A percentile compares a stretch with the other conserved stretches of the same genome.
These are phyloP conservation scores for Wolfiporia cocos DNA, from an alignment of 1,284 basidiomycete genomes.

Conservation along the genomic window DNA sequence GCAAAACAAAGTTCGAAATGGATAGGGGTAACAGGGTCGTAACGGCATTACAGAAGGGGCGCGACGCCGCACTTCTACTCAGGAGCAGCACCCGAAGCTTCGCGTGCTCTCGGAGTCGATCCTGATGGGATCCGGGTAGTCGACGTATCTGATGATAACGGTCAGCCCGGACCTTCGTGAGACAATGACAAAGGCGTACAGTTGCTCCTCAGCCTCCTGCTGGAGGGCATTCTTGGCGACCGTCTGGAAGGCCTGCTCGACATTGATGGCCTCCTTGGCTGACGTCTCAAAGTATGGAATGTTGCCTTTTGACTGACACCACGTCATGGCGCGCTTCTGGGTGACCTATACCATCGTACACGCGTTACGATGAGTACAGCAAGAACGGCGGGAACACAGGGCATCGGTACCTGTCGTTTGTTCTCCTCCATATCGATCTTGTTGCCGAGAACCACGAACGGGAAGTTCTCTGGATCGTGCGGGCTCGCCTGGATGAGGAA, in stretches of 20 bases:
- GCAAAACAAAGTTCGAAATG: constrained; percentile 8
- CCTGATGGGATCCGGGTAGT: constrained; percentile 98
- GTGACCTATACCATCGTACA: constrained; percentile 60
- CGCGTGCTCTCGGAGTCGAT: constrained; percentile 92
- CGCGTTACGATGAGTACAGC: no score
- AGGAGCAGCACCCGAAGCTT: constrained; percentile 92
- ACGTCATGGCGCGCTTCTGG: constrained; percentile 99
- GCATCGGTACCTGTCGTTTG: constrained; percentile 81
- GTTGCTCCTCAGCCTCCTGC: constrained; percentile 94
- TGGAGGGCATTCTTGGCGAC: constrained; percentile 98
- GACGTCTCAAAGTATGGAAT: constrained; percentile 99
- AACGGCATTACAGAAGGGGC: constrained; percentile 11
- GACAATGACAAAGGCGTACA: constrained; percentile 48
- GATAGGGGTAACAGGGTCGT: constrained; percentile 21
- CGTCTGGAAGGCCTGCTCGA: constrained; percentile 99
- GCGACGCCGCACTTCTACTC: constrained; percentile 18
- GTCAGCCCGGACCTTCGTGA: neutral
- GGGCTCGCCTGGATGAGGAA: constrained; percentile 98
- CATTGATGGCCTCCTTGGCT: constrained; percentile 99
- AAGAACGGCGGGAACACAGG: no score
- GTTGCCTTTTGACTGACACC: constrained; percentile 99
- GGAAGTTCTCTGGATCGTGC: constrained; percentile 98
- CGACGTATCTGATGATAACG: constrained; percentile 69
- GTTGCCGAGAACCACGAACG: constrained; percentile 97
- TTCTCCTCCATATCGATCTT: constrained; percentile 99